These are phyloP conservation scores for Lactarius sp. DNA, from an alignment of 768 basidiomycete genomes.

Conservation along the genomic window DNA sequence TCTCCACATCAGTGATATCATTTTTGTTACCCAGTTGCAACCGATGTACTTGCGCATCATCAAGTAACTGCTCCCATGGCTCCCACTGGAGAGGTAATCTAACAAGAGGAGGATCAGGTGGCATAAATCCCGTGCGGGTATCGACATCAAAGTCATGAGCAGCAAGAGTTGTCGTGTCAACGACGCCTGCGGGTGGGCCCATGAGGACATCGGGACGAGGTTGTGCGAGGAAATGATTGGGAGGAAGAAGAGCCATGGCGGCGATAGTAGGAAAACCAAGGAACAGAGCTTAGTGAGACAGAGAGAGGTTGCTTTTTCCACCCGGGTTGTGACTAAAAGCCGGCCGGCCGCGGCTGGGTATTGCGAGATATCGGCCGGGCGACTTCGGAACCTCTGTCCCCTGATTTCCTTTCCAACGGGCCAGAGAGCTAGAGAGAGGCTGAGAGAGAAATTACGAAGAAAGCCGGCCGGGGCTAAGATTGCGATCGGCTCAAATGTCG, in stretches of 20 bases:
- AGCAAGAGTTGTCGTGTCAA: constrained; percentile 37
- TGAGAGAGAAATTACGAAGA: no score
- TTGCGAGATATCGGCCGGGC: no score
- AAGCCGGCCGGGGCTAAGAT: no score
- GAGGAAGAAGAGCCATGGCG: constrained; percentile 19
- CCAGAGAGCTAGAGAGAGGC: no score
- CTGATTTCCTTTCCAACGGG: no score
- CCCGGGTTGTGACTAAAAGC: no score
- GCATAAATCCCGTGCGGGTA: constrained; percentile 87
- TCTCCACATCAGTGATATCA: constrained; percentile 32
- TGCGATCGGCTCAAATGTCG: no score
- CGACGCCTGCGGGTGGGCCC: constrained; percentile 29
- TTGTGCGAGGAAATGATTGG: constrained; percentile 35
- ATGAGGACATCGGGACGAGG: constrained; percentile 33
- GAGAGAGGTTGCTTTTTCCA: no score
- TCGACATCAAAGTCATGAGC: constrained; percentile 78
- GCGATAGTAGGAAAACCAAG: background rate
- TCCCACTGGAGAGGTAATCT: constrained; percentile 62
- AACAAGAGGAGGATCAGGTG: constrained; percentile 62
- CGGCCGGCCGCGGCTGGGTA: no score
- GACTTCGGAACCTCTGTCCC: no score
- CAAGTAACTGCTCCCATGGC: constrained; percentile 64
- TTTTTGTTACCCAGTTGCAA: constrained; percentile 49
- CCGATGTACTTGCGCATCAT: constrained; percentile 42
- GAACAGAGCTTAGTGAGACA: no score